phyloP scores from a whole-genome alignment of 2,329 filamentous ascomycete genomes.

The Cryphonectria parasitica region DNA sequence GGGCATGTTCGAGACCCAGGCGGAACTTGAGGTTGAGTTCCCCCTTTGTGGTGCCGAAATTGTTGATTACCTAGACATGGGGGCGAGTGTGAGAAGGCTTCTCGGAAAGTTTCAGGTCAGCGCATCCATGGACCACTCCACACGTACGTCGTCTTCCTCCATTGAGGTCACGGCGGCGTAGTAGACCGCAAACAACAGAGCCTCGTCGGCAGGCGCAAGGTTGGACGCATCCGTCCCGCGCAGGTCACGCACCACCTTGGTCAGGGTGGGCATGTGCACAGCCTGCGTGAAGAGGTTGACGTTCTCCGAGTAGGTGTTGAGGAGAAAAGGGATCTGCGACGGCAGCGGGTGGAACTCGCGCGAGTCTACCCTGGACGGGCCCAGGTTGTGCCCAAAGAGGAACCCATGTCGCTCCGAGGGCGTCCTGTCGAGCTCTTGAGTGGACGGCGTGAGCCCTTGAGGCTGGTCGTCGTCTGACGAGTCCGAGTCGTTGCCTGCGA shows the following conservation, averaged over 20 bases:
- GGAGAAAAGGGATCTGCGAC: conserved; percentile 58
- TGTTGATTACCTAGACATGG: conserved; percentile 34
- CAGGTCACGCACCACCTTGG: conserved; percentile 42
- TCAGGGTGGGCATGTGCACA: conserved; percentile 51
- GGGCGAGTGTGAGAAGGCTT: neutral
- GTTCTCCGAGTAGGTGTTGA: conserved; percentile 55
- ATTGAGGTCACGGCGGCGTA: conserved; percentile 59
- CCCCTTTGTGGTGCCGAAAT: conserved; percentile 49
- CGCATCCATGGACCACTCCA: neutral
- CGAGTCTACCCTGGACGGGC: conserved; percentile 37
- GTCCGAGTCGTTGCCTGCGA: conserved; percentile 41
- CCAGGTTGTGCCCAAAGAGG: conserved; percentile 52
- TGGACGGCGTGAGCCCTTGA: conserved; percentile 37
- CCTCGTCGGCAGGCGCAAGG: conserved; percentile 49
- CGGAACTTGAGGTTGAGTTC: conserved; percentile 50
- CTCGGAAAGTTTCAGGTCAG: neutral
- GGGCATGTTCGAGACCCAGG: conserved; percentile 58
- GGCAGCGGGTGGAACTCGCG: conserved; percentile 54
- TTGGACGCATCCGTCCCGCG: conserved; percentile 38
- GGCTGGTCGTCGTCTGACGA: conserved; percentile 45
- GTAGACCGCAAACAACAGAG: conserved; percentile 61
- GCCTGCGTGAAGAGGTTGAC: conserved; percentile 50
- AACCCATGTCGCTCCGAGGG: conserved; percentile 54
- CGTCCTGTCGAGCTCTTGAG: conserved; percentile 45
- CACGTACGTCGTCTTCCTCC: conserved; percentile 59